Percentiles rank a stretch among this genome's conserved stretches.
Conservation (phyloP, 305 asterid genomes). For the Euphrasia arctica region DNA sequence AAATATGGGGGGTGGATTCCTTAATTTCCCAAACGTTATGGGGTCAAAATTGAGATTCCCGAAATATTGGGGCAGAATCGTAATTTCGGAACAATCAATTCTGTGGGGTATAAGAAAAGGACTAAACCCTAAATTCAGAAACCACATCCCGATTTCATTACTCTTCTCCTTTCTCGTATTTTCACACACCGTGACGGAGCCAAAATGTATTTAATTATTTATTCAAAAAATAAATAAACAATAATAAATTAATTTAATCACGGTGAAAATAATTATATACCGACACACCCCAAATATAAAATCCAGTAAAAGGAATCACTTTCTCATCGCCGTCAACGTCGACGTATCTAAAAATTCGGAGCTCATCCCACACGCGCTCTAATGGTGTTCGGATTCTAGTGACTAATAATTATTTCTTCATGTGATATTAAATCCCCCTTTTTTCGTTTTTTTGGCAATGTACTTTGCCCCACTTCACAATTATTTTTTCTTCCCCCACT, state of each 20-base stretch:
- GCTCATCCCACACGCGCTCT: not conserved
- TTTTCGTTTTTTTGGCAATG: not conserved
- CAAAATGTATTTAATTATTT: not conserved
- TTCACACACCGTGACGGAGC: not conserved
- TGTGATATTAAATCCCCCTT: not conserved
- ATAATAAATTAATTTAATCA: too few species aligned
- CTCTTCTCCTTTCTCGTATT: not conserved
- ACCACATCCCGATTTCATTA: not conserved
- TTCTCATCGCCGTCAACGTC: conserved; percentile 2
- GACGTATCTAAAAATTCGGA: not conserved
- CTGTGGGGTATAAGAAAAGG: not conserved
- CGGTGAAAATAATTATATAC: too few species aligned
- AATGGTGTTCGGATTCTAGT: not conserved
- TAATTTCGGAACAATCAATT: not conserved
- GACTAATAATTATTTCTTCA: not conserved
- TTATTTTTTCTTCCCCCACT: not conserved
- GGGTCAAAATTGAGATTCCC: too few species aligned
- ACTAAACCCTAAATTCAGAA: not conserved
- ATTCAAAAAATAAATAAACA: too few species aligned
- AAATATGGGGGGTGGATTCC: not conserved
- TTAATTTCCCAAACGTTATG: too few species aligned
- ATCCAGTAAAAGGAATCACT: not conserved
- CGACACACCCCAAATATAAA: too few species aligned
- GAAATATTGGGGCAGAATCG: not conserved
- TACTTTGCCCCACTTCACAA: not conserved